phyloP scores from a whole-genome alignment of 148 eudicot species.

The Rhododendron simsii region DNA sequence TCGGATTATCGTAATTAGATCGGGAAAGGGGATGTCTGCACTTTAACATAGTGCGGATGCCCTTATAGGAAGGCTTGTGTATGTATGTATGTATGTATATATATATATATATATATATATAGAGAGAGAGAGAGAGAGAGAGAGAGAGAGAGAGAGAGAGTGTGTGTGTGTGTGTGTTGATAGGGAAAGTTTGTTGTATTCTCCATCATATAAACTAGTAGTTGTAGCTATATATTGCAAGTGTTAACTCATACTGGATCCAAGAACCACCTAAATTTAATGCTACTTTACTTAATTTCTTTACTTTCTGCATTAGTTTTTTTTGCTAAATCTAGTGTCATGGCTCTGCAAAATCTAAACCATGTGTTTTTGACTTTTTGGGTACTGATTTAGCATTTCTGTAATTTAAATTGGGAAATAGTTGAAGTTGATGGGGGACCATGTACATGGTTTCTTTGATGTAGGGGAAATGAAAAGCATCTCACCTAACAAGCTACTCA shows the following conservation, averaged over 20 bases:
- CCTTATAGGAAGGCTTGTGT: too few relatives aligned
- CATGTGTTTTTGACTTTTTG: neutral
- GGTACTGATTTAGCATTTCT: neutral
- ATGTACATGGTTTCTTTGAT: slow-evolving; percentile 13
- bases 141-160: too few relatives aligned
- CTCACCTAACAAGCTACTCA: slow-evolving; percentile 21
- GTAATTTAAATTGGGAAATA: neutral
- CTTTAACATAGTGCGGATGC: too few relatives aligned
- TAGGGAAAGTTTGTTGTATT: neutral
- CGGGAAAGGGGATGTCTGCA: too few relatives aligned
- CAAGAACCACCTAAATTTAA: neutral
- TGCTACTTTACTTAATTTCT: neutral
- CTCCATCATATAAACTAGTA: neutral
- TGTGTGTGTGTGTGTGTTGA: too few relatives aligned
- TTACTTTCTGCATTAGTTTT: neutral
- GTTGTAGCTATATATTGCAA: neutral
- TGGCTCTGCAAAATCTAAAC: neutral
- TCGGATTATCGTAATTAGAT: too few relatives aligned
- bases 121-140: too few relatives aligned
- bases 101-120: too few relatives aligned
- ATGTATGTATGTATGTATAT: too few relatives aligned
- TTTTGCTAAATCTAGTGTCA: neutral
- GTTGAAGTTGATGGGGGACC: slow-evolving; percentile 12
- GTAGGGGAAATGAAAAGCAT: slow-evolving; percentile 24
- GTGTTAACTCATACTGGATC: neutral